A percentile compares a stretch with the other conserved stretches of the same genome.
Evolutionary conservation across 2,329 filamentous ascomycete species (phyloP).

Genomic region (Ascochyta rabiei): DNA sequence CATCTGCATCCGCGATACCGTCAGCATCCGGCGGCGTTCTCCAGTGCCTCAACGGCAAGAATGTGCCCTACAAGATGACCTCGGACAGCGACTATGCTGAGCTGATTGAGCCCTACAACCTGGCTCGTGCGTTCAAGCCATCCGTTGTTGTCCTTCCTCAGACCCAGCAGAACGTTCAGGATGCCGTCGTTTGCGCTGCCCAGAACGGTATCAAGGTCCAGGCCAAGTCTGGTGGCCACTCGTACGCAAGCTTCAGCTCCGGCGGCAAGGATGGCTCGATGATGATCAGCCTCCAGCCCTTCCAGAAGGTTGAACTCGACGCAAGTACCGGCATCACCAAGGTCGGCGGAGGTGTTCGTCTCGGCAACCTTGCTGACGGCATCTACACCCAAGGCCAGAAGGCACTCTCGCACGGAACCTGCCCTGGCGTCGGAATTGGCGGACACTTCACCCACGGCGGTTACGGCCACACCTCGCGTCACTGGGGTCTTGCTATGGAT

Average conservation of each 20-base stretch:
- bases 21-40: slow-evolving; percentile 19
- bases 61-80: slow-evolving; percentile 41
- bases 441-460: slow-evolving; percentile 47
- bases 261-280: slow-evolving; percentile 58
- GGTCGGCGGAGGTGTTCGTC: slow-evolving; percentile 57
- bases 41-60: slow-evolving; percentile 43
- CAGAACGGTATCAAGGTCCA: slow-evolving; percentile 61
- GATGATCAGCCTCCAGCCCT: slow-evolving; percentile 55
- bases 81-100: slow-evolving; percentile 31
- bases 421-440: slow-evolving; percentile 53
- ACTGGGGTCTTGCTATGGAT: slow-evolving; percentile 46
- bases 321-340: slow-evolving; percentile 49
- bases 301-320: slow-evolving; percentile 54
- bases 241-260: slow-evolving; percentile 61
- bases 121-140: slow-evolving; percentile 52
- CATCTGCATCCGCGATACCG: slow-evolving; percentile 23
- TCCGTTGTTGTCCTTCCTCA: slow-evolving; percentile 63
- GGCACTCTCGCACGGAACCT: slow-evolving; percentile 60
- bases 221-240: slow-evolving; percentile 68
- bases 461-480: slow-evolving; percentile 44
- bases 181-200: slow-evolving; percentile 63
- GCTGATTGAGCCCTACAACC: slow-evolving; percentile 46
- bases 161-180: slow-evolving; percentile 61
- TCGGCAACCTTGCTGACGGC: slow-evolving; percentile 49
- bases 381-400: slow-evolving; percentile 44